These are phyloP conservation scores for Calonectria hongkongensis DNA, from an alignment of 2,329 filamentous ascomycete species.

Conservation along the genomic window DNA sequence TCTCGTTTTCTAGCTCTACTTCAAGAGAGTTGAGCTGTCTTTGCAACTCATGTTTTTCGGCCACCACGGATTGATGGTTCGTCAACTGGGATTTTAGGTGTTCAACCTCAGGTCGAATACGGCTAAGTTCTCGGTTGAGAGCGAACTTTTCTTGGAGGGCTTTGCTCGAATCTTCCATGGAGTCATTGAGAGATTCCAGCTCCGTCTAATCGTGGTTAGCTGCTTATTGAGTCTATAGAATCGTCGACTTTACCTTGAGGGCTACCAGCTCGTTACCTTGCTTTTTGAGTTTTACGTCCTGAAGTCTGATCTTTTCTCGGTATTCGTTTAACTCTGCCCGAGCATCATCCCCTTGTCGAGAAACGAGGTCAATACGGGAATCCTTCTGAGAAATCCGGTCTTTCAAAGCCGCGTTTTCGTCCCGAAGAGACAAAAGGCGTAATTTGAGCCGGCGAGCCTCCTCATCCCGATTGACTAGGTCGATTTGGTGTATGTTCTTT, in stretches of 20 bases:
- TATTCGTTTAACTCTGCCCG: slow-evolving; percentile 65
- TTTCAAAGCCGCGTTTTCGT: slow-evolving; percentile 82
- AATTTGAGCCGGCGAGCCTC: slow-evolving; percentile 81
- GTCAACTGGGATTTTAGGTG: slow-evolving; percentile 73
- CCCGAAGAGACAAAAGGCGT: slow-evolving; percentile 81
- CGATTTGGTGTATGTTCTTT: slow-evolving; percentile 77
- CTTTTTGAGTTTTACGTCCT: slow-evolving; percentile 69
- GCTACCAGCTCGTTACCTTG: slow-evolving; percentile 69
- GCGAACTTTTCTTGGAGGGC: slow-evolving; percentile 76
- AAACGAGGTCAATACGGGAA: slow-evolving; percentile 72
- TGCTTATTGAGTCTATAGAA: no score
- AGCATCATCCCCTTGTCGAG: slow-evolving; percentile 63
- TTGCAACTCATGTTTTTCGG: slow-evolving; percentile 87
- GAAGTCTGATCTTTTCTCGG: slow-evolving; percentile 64
- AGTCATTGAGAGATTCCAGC: slow-evolving; percentile 79
- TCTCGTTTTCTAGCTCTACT: slow-evolving; percentile 89
- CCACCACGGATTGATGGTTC: slow-evolving; percentile 80
- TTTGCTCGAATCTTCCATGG: slow-evolving; percentile 82
- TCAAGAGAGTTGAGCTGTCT: slow-evolving; percentile 86
- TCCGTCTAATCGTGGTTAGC: slow-evolving; percentile 74
- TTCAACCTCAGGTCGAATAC: slow-evolving; percentile 74
- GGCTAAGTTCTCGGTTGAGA: slow-evolving; percentile 70
- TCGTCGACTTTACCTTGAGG: slow-evolving; percentile 63
- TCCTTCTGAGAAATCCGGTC: slow-evolving; percentile 77
- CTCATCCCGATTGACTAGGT: slow-evolving; percentile 84